Evolutionary conservation across 768 basidiomycete species (phyloP).

Genomic region (Mycena polygramma): DNA sequence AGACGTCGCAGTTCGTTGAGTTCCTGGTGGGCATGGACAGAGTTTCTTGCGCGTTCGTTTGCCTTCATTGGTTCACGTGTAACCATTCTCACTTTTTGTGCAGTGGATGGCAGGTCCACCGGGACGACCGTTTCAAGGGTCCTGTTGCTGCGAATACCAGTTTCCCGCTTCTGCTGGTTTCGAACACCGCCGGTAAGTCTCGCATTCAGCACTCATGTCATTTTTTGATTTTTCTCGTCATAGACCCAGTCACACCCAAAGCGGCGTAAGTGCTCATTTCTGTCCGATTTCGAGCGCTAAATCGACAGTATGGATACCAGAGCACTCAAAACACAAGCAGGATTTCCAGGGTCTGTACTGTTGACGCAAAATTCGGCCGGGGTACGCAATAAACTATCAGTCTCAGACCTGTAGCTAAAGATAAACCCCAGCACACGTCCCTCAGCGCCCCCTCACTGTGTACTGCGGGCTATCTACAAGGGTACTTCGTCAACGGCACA

Average conservation of each 20-base stretch:
- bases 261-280: background rate
- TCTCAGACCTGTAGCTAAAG: background rate
- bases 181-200: conserved; percentile 41
- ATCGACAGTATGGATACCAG: background rate
- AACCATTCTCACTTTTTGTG: background rate
- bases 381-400: background rate
- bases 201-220: background rate
- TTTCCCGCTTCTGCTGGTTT: conserved; percentile 43
- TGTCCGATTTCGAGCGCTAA: background rate
- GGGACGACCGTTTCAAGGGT: conserved; percentile 26
- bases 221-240: background rate
- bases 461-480: conserved; percentile 8
- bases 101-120: conserved; percentile 34
- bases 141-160: conserved; percentile 39
- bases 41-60: conserved; percentile 40
- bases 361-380: conserved; percentile 2
- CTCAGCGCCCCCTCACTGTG: conserved; percentile 7
- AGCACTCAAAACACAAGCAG: background rate
- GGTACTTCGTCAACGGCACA: conserved; percentile 21
- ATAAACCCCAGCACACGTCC: conserved; percentile 11
- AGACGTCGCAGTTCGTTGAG: conserved; percentile 39
- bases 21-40: conserved; percentile 24
- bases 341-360: conserved; percentile 2
- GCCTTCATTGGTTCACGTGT: background rate
- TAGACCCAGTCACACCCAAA: background rate